Conservation (phyloP, 2,329 filamentous ascomycete species). For the Karstenula rhodostoma region DNA sequence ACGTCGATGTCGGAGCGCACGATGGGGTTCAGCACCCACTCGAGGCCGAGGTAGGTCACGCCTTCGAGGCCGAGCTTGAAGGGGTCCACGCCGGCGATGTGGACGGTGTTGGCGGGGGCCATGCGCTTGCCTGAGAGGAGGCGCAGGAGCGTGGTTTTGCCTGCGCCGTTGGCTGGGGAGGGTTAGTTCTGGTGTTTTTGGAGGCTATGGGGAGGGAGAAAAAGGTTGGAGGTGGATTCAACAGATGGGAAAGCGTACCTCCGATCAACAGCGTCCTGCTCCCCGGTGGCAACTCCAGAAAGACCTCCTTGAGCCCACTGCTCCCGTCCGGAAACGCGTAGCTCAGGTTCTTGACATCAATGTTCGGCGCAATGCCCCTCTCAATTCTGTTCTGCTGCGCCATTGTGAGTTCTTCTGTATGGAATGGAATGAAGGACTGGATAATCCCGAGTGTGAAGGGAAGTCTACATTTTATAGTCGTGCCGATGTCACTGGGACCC, state of each 20-base stretch:
- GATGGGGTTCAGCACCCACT: slow-evolving; percentile 98
- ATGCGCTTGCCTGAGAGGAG: slow-evolving; percentile 95
- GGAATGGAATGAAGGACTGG: background rate
- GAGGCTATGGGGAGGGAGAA: background rate
- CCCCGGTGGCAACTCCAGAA: slow-evolving; percentile 77
- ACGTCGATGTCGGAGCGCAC: slow-evolving; percentile 96
- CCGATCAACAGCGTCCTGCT: slow-evolving; percentile 92
- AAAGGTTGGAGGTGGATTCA: no score
- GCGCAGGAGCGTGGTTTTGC: slow-evolving; percentile 95
- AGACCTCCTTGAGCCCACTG: slow-evolving; percentile 77
- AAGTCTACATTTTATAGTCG: background rate
- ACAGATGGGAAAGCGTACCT: slow-evolving; percentile 55
- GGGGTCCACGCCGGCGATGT: slow-evolving; percentile 84
- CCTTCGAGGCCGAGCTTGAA: slow-evolving; percentile 91
- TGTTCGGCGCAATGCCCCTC: slow-evolving; percentile 61
- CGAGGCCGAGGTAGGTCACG: slow-evolving; percentile 94
- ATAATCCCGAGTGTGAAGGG: background rate
- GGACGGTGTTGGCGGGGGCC: slow-evolving; percentile 77
- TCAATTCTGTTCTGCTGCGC: slow-evolving; percentile 23
- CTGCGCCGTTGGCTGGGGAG: slow-evolving; percentile 81
- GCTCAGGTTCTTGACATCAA: slow-evolving; percentile 77
- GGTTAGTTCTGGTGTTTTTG: background rate
- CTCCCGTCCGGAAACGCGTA: slow-evolving; percentile 90
- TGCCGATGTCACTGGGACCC: background rate
- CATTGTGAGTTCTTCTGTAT: slow-evolving; percentile 23